These are phyloP conservation scores for Passalora sequoiae DNA, from an alignment of 2,329 filamentous ascomycete genomes.

Conservation along the genomic window DNA sequence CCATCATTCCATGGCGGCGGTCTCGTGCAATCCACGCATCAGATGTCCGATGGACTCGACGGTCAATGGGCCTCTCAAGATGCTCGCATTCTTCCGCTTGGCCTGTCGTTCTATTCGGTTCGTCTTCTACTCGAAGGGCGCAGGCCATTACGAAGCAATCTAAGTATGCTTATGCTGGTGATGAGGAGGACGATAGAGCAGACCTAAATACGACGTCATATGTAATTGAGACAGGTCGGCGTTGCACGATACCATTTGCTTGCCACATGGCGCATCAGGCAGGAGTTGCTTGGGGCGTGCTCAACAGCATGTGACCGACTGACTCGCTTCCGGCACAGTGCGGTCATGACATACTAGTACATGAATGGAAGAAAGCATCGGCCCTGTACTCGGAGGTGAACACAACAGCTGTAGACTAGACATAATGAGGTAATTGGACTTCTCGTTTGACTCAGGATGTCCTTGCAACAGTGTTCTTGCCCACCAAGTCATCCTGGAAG, in stretches of 20 bases:
- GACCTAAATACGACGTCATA: too few species aligned
- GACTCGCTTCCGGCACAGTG: too few species aligned
- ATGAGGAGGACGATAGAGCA: constrained; percentile 47
- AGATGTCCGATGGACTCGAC: constrained; percentile 39
- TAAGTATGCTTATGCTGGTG: constrained; percentile 64
- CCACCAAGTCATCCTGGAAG: too few species aligned
- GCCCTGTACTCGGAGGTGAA: too few species aligned
- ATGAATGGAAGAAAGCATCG: too few species aligned
- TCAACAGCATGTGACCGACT: too few species aligned
- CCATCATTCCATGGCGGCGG: constrained; percentile 18
- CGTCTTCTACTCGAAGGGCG: constrained; percentile 74
- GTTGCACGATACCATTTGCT: too few species aligned
- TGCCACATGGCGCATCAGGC: too few species aligned
- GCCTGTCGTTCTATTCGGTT: constrained; percentile 43
- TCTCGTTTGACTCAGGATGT: not conserved
- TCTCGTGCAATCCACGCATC: constrained; percentile 31
- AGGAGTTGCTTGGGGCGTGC: too few species aligned
- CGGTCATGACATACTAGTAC: too few species aligned
- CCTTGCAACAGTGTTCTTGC: not conserved
- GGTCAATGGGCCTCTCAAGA: constrained; percentile 44
- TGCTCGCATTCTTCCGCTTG: constrained; percentile 42
- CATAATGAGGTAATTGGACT: not conserved
- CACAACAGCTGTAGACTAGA: too few species aligned
- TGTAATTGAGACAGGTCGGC: too few species aligned
- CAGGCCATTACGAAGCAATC: constrained; percentile 62